Base-by-base conservation (phyloP, 2,329 filamentous ascomycete genomes). In the Chrysosporium queenslandicum region DNA sequence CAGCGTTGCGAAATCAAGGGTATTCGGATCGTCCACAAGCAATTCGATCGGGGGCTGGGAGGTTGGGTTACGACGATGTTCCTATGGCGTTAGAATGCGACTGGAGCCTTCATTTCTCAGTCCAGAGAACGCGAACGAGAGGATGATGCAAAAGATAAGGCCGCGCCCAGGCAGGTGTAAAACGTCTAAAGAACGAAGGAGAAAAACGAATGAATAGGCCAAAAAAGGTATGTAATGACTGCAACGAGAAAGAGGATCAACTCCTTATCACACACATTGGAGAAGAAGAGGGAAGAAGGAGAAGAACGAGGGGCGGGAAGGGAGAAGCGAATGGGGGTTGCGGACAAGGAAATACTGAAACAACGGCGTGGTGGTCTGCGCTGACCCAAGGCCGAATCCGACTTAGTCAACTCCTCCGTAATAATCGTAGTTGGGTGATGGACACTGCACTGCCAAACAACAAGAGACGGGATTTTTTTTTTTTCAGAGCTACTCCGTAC, bases 151-250 rank as follows among this genome's bases (percentile, higher is more conserved):
- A 51, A n/a, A n/a, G 40, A 52, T 39, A 42, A 52, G 49, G 53
- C 25, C 53, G 46, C 54, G 51, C 50, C 53, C 57, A 64, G 63
- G 60, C 56, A 55, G 56, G 52, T 58, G 54, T 46, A 46, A 37
- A 37, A 25, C 46, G 48, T 53, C 42, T 39, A 54, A 53, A 27
- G 25, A 27, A 32, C 41, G 52, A 41, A 27, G 30, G 52, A 32
- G 4, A 27, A 41, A 20, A 40, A 42, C 45, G 29, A 50, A 47
- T 43, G 30, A 25, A 40, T 30, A n/a, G 48, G 4, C n/a, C n/a
- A 30, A 49, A 12, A n/a, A 36, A 27, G 20, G 46, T 23, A 18
- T 20, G 21, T n/a, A n/a, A n/a, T n/a, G n/a, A n/a, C n/a, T n/a
- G 36, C 3, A 6, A 20, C 25, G 46, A 30, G 30, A 14, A 40